Base-by-base conservation (phyloP, 2,329 filamentous ascomycete species). In the Botrytis galanthina region DNA sequence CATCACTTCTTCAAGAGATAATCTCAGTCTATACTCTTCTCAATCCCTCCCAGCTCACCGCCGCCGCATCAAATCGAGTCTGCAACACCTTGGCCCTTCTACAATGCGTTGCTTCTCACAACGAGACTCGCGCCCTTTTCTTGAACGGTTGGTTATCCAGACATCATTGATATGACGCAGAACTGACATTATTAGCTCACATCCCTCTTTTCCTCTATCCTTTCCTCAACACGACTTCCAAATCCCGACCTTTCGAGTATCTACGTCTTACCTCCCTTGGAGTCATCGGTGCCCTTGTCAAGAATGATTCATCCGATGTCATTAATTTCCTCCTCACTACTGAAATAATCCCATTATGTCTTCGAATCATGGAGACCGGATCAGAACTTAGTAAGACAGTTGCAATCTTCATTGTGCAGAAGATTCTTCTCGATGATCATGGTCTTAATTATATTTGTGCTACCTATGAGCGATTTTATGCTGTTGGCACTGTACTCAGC, bases 241-340 rank as follows among this genome's bases (percentile, higher is more conserved):
- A 99, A 84, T 98, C 95, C 46, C 90, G 96, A 71, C 96, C 96
- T 0, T 99, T 98, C 82, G 96, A 99, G 83, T 99, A 99, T 81
- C 89, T 99, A 71, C 94, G 96, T 70, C 89, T 99, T 48, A 99
- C 96, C 0, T 98, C 95, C 29, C 89, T 99, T 35, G 96, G 96
- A 71, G 96, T 99, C 44, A 98, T 99, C 77, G 96, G 96, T 73
- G 96, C 96, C 2, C 87, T 99, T 63, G 96, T 99, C 74, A 99
- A 99, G 88, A 99, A 99, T 81, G 96, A 99, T 84, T 98, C 95
- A 4, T 95, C 93, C 29, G 96, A 98, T 81, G 96, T 98, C 74
- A 99, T 99, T 86, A 98, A 98, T 86, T 99, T 99, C 82, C 91
- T 99, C 71, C 87, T 99, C 67, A 98, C 96, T 1, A 99, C 96